Evolutionary conservation across 768 basidiomycete genomes (phyloP).

Genomic region (Tricholoma matsutake): DNA sequence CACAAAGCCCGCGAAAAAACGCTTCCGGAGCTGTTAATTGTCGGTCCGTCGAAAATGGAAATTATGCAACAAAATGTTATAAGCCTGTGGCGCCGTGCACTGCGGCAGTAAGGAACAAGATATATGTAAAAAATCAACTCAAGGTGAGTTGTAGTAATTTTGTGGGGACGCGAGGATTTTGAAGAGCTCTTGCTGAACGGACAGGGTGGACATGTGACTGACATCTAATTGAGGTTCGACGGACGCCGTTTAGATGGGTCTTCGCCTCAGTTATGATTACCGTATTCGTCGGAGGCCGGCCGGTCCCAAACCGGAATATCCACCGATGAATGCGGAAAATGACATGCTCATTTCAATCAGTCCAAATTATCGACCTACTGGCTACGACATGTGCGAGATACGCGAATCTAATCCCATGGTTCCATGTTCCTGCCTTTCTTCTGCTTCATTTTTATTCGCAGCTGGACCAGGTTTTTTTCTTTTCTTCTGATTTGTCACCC

Average conservation of each 20-base stretch:
- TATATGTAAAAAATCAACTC: background rate
- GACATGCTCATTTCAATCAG: conserved; percentile 27
- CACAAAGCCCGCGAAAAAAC: background rate
- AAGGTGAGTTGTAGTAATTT: background rate
- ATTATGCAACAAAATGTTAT: conserved; percentile 5
- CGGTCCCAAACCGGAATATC: conserved; percentile 27
- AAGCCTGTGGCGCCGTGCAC: conserved; percentile 16
- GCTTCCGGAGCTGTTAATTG: conserved; percentile 8
- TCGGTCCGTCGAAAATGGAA: conserved; percentile 26
- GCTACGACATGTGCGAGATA: conserved; percentile 34
- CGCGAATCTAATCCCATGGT: conserved; percentile 34
- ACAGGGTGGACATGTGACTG: background rate
- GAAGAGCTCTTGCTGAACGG: background rate
- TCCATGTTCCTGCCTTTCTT: conserved; percentile 31
- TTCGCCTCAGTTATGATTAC: conserved; percentile 10
- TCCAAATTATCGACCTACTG: conserved; percentile 12
- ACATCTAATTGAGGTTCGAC: background rate
- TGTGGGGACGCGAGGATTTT: background rate
- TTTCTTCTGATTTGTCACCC: conserved; percentile 34
- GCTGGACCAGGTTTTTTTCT: conserved; percentile 17
- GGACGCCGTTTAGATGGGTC: background rate
- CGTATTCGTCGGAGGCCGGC: conserved; percentile 32
- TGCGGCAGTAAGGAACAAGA: conserved; percentile 13
- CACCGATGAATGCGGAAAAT: conserved; percentile 47
- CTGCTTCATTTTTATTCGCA: conserved; percentile 20